Evolutionary conservation across 805 yeast species (phyloP).

Genomic region (Wickerhamiella galacta): DNA sequence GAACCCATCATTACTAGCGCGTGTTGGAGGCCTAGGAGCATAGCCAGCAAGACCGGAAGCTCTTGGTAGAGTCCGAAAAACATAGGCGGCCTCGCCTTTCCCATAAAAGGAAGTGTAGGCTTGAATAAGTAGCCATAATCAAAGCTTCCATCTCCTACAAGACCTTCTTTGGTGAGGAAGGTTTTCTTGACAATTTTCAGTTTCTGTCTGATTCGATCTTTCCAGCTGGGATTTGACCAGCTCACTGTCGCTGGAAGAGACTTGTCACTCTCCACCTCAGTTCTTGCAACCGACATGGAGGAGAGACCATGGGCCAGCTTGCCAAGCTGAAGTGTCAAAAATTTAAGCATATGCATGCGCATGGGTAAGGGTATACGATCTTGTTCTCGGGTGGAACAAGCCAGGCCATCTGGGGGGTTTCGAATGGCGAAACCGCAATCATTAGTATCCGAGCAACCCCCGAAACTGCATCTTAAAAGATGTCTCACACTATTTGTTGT

Average conservation of each 20-base stretch:
- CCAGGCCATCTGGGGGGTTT: no score
- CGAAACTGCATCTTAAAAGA: no score
- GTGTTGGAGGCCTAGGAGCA: constrained; percentile 69
- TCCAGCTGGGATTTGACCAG: constrained; percentile 66
- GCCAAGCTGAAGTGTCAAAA: no score
- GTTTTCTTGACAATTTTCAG: not conserved
- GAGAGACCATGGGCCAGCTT: no score
- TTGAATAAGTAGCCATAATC: constrained; percentile 66
- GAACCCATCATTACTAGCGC: constrained; percentile 80
- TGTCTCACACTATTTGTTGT: no score
- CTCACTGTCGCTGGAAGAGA: constrained; percentile 29
- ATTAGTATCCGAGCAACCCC: no score
- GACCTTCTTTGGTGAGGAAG: constrained; percentile 1
- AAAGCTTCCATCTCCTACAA: constrained; percentile 22
- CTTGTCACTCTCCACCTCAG: no score
- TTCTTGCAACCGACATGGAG: no score
- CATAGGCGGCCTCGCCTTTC: constrained; percentile 39
- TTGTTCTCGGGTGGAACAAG: no score
- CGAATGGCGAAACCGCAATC: no score
- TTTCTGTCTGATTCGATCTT: constrained; percentile 21
- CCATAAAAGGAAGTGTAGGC: constrained; percentile 57
- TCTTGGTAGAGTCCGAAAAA: constrained; percentile 45
- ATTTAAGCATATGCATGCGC: no score
- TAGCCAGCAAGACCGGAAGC: constrained; percentile 61
- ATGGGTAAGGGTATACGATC: no score